Evolutionary conservation across 2,329 filamentous ascomycete genomes (phyloP).

Genomic region (Leptodontidium sp.): DNA sequence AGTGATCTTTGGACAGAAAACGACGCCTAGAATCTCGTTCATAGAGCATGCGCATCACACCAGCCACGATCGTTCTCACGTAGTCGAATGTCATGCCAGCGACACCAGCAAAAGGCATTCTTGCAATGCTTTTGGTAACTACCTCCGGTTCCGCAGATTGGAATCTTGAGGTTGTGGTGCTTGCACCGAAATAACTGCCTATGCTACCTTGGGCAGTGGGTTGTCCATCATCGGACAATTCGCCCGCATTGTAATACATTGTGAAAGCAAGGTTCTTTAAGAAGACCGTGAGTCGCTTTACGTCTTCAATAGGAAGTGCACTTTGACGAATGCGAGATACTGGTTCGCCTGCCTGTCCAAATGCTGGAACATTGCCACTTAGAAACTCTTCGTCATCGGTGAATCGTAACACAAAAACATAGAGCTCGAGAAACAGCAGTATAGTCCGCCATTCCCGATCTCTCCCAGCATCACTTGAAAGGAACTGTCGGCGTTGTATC

Average conservation of each 20-base stretch:
- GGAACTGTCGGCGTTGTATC: slow-evolving; percentile 28
- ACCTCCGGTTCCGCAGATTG: slow-evolving; percentile 32
- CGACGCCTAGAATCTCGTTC: slow-evolving; percentile 89
- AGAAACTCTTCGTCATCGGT: slow-evolving; percentile 98
- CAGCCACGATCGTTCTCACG: slow-evolving; percentile 81
- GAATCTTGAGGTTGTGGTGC: slow-evolving; percentile 31
- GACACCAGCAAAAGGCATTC: slow-evolving; percentile 64
- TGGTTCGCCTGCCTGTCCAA: slow-evolving; percentile 50
- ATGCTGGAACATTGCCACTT: slow-evolving; percentile 58
- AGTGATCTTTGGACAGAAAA: slow-evolving; percentile 85
- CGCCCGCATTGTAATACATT: slow-evolving; percentile 82
- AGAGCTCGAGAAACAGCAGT: slow-evolving; percentile 91
- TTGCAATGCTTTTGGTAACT: slow-evolving; percentile 34
- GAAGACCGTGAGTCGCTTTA: slow-evolving; percentile 80
- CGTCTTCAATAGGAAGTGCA: slow-evolving; percentile 73
- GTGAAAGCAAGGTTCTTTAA: slow-evolving; percentile 91
- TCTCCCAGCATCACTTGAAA: slow-evolving; percentile 33
- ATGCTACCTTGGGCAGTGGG: slow-evolving; percentile 51
- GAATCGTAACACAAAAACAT: slow-evolving; percentile 89
- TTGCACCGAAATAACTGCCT: slow-evolving; percentile 54
- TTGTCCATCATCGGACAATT: slow-evolving; percentile 59
- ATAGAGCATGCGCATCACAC: slow-evolving; percentile 85
- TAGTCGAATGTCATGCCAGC: slow-evolving; percentile 79
- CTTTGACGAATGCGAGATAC: slow-evolving; percentile 64
- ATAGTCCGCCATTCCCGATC: slow-evolving; percentile 83